Evolutionary conservation across 2,329 filamentous ascomycete species (phyloP), one percentile per base, ranked within the genome.

Genomic region (Pseudogymnoascus verrucosus): DNA sequence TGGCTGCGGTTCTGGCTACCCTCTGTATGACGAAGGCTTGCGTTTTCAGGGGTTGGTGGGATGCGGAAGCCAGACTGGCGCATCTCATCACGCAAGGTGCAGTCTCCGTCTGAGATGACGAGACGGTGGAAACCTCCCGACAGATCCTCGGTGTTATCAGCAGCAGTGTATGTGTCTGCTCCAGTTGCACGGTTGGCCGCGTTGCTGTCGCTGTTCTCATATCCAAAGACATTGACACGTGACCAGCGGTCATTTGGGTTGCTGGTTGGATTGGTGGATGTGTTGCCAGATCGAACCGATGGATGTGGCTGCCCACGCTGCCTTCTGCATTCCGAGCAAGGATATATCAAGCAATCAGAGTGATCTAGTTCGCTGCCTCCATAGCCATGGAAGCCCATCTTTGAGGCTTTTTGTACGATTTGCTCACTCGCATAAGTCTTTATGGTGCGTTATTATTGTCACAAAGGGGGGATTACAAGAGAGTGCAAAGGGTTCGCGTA

Each of bases 361-460:
- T 57, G 51, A 34, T 57, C 51, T 4, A 57, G n/a, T 7, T 57
- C 51, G 19, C 51, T 57, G 51, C 51, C 51, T 57, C 51, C 51
- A 34, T 57, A 57, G 8, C 51, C 51, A 12, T 57, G 51, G 51
- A 57, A 57, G n/a, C 51, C 51, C 51, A 57, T 57, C n/a, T 19
- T 57, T 11, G 51, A 34, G 19, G n/a, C 51, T 57, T 28, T 31
- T 19, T 57, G 51, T 57, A n/a, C 11, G 26, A 19, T 34, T 57
- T 19, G 19, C n/a, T 10, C 51, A 34, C 28, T 6, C 2, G 28
- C 28, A 34, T 34, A 14, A 12, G 26, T 34, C n/a, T 57, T 57
- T 57, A 16, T 3, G n/a, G n/a, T 31, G 51, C n/a, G 51, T 57
- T 19, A 34, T 19, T 34, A 7, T 34, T 57, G 51, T 21, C 10